Evolutionary conservation across 352 stramenopile species (phyloP).

Genomic region (Pythium phragmitis): DNA sequence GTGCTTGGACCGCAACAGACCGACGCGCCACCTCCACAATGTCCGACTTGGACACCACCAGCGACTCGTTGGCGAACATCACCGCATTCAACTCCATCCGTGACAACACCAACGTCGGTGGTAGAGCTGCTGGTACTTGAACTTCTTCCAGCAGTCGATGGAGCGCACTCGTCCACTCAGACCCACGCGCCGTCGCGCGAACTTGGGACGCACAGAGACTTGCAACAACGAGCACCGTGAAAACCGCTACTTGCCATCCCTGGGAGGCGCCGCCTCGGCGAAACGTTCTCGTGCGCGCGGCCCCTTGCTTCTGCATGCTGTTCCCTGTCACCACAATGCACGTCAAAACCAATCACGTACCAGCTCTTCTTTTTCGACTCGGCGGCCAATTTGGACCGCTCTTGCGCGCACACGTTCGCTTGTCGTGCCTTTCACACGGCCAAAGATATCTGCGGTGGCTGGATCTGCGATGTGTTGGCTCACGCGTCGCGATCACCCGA

Average conservation of each 20-base stretch:
- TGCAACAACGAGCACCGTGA: not conserved
- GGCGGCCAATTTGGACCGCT: not conserved
- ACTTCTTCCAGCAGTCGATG: not conserved
- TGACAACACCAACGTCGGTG: not conserved
- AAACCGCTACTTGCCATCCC: not conserved
- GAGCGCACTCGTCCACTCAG: not conserved
- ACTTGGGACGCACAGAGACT: not conserved
- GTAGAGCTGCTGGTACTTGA: not conserved
- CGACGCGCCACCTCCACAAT: conserved; percentile 5
- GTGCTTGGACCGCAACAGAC: not conserved
- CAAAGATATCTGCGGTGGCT: not conserved
- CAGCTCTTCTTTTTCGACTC: not conserved
- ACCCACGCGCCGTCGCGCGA: not conserved
- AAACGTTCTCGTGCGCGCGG: not conserved
- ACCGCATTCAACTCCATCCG: not conserved
- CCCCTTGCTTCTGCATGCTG: not conserved
- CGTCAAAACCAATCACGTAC: not conserved
- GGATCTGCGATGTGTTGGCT: not conserved
- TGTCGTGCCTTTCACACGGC: not conserved
- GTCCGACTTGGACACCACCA: conserved; percentile 21
- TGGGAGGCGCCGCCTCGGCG: not conserved
- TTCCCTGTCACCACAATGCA: not conserved
- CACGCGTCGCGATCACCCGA: conserved; percentile 3
- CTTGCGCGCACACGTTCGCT: not conserved
- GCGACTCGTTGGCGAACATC: conserved; percentile 29